These are phyloP conservation scores for Chrysosporium keratinophilum DNA, from an alignment of 2,329 filamentous ascomycete genomes.

Conservation along the genomic window DNA sequence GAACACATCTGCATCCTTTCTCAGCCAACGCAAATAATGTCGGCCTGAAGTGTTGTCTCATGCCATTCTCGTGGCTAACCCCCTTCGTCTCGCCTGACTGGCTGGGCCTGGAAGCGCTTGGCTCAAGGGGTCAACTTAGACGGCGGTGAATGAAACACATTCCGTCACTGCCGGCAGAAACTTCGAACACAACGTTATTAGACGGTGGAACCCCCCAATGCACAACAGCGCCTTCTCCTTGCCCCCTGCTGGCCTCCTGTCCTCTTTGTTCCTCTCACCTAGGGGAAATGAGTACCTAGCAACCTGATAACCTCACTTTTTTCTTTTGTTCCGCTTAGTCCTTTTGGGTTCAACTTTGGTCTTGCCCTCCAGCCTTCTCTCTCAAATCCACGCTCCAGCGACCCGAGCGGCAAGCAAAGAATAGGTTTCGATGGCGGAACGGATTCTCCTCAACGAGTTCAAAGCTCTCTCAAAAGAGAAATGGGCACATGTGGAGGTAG, in stretches of 20 bases:
- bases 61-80: no score
- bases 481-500: conserved; percentile 82
- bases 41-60: no score
- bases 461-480: conserved; percentile 74
- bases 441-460: conserved; percentile 82
- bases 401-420: neutral
- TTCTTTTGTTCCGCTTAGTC: no score
- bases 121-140: neutral
- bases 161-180: conserved; percentile 4
- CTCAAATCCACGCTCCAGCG: neutral
- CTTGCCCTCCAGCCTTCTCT: neutral
- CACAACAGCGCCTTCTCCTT: neutral
- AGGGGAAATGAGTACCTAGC: no score
- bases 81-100: no score
- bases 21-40: no score
- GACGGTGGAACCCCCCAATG: neutral
- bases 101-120: neutral
- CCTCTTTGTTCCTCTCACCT: neutral
- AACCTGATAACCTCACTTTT: no score
- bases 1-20: no score
- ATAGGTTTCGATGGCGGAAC: conserved; percentile 48
- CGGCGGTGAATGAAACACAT: neutral
- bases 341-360: neutral
- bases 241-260: neutral
- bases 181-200: conserved; percentile 4